phyloP scores from a whole-genome alignment of 176 grass and related monocot species.

The Avena atlantica region DNA sequence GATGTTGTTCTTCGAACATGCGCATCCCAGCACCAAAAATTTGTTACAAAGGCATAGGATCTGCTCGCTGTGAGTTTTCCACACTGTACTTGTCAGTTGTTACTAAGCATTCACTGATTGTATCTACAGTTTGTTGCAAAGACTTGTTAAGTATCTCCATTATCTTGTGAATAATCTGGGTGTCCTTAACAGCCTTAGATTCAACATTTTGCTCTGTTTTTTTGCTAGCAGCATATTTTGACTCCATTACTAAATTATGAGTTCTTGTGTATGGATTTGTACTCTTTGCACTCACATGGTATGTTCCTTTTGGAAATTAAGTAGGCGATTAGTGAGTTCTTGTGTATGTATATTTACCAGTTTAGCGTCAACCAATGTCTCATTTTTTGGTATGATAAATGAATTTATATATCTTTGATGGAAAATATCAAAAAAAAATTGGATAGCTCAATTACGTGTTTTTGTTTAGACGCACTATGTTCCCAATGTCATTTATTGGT shows the following conservation, averaged over 20 bases:
- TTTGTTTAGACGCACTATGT: too few species aligned
- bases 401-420: too few species aligned
- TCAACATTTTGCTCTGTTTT: conserved; percentile 48
- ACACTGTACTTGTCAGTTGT: conserved; percentile 54
- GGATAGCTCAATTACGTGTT: too few species aligned
- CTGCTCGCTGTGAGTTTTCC: conserved; percentile 57
- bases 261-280: conserved; percentile 70
- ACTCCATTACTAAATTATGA: conserved; percentile 43
- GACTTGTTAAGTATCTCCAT: conserved; percentile 48
- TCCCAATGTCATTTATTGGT: too few species aligned
- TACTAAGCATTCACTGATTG: conserved; percentile 42
- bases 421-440: too few species aligned
- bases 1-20: conserved; percentile 36
- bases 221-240: conserved; percentile 50
- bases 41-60: conserved; percentile 33
- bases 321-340: not conserved
- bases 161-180: conserved; percentile 52
- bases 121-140: conserved; percentile 46
- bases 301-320: conserved; percentile 29
- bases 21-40: conserved; percentile 41
- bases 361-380: not conserved
- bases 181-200: conserved; percentile 55
- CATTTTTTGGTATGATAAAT: not conserved
- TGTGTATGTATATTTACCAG: not conserved
- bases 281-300: conserved; percentile 49